Base-by-base conservation (phyloP, 169 alveolate genomes). In the Amoebophrya sp. region DNA sequence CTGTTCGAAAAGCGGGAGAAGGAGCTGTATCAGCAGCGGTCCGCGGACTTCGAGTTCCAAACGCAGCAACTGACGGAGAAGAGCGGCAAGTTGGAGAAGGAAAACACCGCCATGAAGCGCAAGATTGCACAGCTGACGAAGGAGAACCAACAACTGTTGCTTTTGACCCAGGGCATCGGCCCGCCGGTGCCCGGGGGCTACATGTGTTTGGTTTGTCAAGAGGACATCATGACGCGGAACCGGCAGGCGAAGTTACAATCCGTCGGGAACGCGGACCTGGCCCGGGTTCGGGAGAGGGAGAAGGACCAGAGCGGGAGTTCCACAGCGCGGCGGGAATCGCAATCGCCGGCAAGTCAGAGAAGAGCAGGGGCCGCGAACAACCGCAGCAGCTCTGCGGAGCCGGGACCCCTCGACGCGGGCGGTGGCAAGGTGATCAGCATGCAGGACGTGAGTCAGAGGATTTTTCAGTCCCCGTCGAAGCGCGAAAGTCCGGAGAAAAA, bases 121-220 rank as follows among this genome's bases (percentile, higher is more conserved):
- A 66, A 66, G 35, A 66, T 66, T 25, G 83, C 83, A 7, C 12
- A 7, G 29, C 18, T 66, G 35, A n/a, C 35, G 39, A 18, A n/a
- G 39, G 83, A 66, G 35, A 66, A 66, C 83, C 29, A 66, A 1
- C 35, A 18, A 3, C 83, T 66, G 29, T 1, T n/a, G 7, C 35
- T 66, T 2, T 25, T 66, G 35, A 66, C 83, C 35, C 83, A 66
- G 35, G 83, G 83, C 83, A 66, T 66, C 35, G 83, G 83, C 32
- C 83, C 83, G 35, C 83, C 83, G 1, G 83, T 66, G 29, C 83
- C 83, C 7, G 83, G 83, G 35, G 83, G 83, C 12, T 66, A 66
- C 35, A 2, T 66, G 35, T 66, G 83, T 66, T 25, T 66, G 83
- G 32, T 66, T 7, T 66, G 83, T 25, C 83, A 66, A 25, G 83